These are phyloP conservation scores for Perkinsus marinus DNA, from an alignment of 169 alveolate genomes.

Conservation along the genomic window DNA sequence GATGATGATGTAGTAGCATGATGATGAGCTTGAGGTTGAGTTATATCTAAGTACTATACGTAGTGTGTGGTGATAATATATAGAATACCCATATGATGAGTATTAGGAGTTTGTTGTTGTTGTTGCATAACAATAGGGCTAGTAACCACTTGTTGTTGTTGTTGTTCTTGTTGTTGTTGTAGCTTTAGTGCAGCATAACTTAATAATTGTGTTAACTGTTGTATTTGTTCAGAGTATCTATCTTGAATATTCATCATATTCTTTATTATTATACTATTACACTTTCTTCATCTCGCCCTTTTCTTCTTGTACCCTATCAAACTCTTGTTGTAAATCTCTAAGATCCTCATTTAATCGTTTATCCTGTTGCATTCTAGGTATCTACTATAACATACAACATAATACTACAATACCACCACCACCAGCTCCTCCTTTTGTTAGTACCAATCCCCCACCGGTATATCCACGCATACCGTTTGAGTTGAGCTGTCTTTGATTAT, in stretches of 20 bases:
- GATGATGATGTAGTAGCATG: no score
- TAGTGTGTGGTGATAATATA: no score
- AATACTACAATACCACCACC: neutral
- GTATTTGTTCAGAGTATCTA: neutral
- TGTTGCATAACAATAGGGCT: neutral
- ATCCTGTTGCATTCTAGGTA: neutral
- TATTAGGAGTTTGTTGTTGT: neutral
- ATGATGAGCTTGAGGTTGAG: no score
- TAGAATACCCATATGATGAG: no score
- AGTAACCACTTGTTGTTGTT: neutral
- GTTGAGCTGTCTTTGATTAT: neutral
- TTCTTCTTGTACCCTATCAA: neutral
- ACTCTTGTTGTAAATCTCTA: neutral
- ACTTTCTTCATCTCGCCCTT: neutral
- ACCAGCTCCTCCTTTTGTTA: neutral
- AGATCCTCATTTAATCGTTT: neutral
- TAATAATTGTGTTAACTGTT: neutral
- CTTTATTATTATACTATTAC: neutral
- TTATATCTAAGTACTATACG: no score
- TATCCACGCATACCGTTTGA: neutral
- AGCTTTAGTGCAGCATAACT: neutral
- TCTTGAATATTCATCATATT: neutral
- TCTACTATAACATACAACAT: neutral
- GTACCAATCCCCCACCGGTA: neutral
- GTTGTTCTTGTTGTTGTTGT: neutral